Base-by-base conservation (phyloP, 306 rosid species). In the Chamaecrista fasciculata region DNA sequence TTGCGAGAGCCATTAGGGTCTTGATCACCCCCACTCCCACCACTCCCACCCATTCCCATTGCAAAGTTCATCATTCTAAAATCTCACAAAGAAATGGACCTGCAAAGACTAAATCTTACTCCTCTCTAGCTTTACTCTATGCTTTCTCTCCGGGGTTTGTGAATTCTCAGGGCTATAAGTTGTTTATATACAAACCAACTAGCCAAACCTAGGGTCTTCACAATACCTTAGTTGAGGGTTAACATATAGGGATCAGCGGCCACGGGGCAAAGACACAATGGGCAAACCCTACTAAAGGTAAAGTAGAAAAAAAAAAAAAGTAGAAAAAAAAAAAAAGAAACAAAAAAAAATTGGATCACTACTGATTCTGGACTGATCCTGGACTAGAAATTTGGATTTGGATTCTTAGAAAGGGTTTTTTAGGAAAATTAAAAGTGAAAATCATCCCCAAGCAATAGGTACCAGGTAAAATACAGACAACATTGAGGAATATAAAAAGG, bases 1-100 rank as follows among this genome's bases (percentile, higher is more conserved):
- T 48, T 80, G 59, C 65, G 69, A 67, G 78, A 52, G 20, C 47
- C 50, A 1, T 73, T 66, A 26, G 52, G 31, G 25, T 49, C 78
- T 21, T 28, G 76, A 51, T 76, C 66, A 67, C 62, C 78, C 39
- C 74, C 66, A 15, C 74, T 66, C 11, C 53, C 79, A 25, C 76
- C 63, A 0, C 47, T 57, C 11, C 53, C 79, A 25, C 76, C 63
- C 0, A 42, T 57, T 37, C 67, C 77, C 62, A 21, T 50, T 6
- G 25, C 29, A 53, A 53, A 12, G 62, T 61, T 72, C 93, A 82
- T 78, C 59, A 4, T 62, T 16, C 23, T 60, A 14, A 37, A 4
- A 16, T 47, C 70, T 16, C 3, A 25, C 5, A 21, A 21, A 4
- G n/a, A 66, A 47, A 44, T 14, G 46, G 20, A 66, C 70, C 57